phyloP scores from a whole-genome alignment of 2,329 filamentous ascomycete genomes.

The Alternaria arbusti region DNA sequence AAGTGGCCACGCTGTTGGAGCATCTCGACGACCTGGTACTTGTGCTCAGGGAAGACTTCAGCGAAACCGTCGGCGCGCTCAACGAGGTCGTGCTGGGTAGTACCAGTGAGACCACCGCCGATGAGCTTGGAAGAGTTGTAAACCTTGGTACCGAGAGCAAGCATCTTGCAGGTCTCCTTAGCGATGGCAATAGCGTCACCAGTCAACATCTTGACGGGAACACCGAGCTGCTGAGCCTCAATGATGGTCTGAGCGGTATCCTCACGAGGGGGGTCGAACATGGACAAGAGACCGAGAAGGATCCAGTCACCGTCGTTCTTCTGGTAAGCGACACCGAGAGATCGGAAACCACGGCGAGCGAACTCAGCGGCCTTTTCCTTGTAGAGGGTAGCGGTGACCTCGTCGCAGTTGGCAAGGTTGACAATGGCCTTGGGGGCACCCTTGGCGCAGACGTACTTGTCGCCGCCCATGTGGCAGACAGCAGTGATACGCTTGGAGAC shows the following conservation, averaged over 20 bases:
- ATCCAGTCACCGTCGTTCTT: conserved; percentile 77
- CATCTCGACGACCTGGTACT: conserved; percentile 79
- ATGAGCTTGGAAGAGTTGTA: conserved; percentile 82
- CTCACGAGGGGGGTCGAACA: conserved; percentile 81
- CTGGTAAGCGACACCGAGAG: conserved; percentile 78
- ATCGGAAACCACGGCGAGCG: conserved; percentile 79
- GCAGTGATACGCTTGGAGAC: conserved; percentile 81
- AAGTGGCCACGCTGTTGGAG: conserved; percentile 74
- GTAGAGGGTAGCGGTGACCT: conserved; percentile 70
- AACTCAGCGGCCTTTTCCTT: conserved; percentile 76
- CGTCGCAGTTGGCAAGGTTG: conserved; percentile 70
- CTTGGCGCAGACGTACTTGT: conserved; percentile 76
- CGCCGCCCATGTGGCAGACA: conserved; percentile 71
- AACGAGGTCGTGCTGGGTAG: conserved; percentile 76
- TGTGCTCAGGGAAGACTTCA: conserved; percentile 77
- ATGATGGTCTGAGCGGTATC: conserved; percentile 80
- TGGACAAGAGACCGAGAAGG: conserved; percentile 76
- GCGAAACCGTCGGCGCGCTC: conserved; percentile 77
- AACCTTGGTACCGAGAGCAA: conserved; percentile 79
- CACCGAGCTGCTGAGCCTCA: conserved; percentile 77
- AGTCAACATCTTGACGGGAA: conserved; percentile 82
- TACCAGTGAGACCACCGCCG: conserved; percentile 75
- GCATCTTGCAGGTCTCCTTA: conserved; percentile 83
- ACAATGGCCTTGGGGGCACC: conserved; percentile 79
- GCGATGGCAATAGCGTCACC: conserved; percentile 81